Evolutionary conservation across 2,329 filamentous ascomycete species (phyloP), one percentile per base, ranked within the genome.

Genomic region (Fusarium sp.): DNA sequence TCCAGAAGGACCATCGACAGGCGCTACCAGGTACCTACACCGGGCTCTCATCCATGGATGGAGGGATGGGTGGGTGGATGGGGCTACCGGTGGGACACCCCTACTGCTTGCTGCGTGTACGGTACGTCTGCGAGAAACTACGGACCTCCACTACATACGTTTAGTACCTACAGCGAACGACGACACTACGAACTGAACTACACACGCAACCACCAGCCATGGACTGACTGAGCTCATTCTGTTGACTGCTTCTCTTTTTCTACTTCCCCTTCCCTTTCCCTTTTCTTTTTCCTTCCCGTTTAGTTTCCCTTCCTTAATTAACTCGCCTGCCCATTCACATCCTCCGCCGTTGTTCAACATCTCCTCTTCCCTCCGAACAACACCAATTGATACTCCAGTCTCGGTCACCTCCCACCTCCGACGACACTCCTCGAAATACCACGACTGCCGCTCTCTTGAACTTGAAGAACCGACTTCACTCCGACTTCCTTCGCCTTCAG

Each of bases 141-240:
- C 68, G 64, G 64, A 68, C 67, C 40, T 42, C 14, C 20, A 44
- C 20, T 46, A 25, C 42, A 23, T 51, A 42, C 67, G 55, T 42
- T 46, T 46, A 46, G 42, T 46, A 46, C 42, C 42, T 51, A 42
- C 27, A 57, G 54, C 18, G 64, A 64, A 70, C 67, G 38, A 71
- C 67, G 67, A 68, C 53, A 70, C 60, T 70, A 69, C 58, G 62
- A 67, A 67, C 34, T 55, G 58, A 70, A 61, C 71, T 71, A 65
- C 66, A 63, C 63, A 74, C 71, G 71, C 70, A 75, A 75, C 73
- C 69, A 73, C 70, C 70, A 77, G 70, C 67, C 74, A 75, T 75
- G 73, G 73, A 75, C 68, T 74, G 71, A 73, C 71, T 69, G 68
- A 65, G 36, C 51, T 62, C 57, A 58, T 65, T 56, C 55, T 62